phyloP scores from a whole-genome alignment of 1,284 basidiomycete species.

The Cryptococcus neoformans region DNA sequence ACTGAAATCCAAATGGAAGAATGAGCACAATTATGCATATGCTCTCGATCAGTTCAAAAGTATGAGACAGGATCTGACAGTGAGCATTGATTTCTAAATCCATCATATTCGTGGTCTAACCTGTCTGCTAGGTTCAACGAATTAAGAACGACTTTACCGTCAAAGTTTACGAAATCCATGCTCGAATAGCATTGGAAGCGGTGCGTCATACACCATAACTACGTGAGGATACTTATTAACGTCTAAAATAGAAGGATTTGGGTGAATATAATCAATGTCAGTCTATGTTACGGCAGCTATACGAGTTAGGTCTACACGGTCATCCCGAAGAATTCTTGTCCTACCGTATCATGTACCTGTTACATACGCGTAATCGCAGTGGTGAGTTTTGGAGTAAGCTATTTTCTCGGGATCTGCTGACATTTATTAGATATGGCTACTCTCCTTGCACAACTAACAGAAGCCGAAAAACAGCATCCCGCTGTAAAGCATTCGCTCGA shows the following conservation, averaged over 20 bases:
- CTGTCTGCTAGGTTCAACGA: slow-evolving; percentile 78
- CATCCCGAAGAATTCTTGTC: slow-evolving; percentile 93
- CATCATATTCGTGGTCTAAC: not conserved
- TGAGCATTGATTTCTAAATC: slow-evolving; percentile 51
- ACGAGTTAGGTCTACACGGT: slow-evolving; percentile 87
- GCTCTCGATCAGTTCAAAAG: slow-evolving; percentile 99
- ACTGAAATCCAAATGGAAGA: slow-evolving; percentile 84
- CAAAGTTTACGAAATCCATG: slow-evolving; percentile 97
- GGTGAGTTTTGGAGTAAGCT: slow-evolving; percentile 56
- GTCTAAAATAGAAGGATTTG: slow-evolving; percentile 71
- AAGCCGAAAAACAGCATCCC: slow-evolving; percentile 72
- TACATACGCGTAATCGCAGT: slow-evolving; percentile 90
- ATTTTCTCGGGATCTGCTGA: not conserved
- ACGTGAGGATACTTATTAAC: slow-evolving; percentile 11
- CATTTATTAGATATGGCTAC: slow-evolving; percentile 76
- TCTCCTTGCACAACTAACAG: slow-evolving; percentile 91
- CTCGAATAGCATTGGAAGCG: slow-evolving; percentile 91
- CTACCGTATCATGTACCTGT: slow-evolving; percentile 93
- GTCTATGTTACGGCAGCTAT: slow-evolving; percentile 81
- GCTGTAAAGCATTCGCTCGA: slow-evolving; percentile 84
- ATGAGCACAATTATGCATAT: slow-evolving; percentile 77
- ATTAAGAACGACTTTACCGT: slow-evolving; percentile 99
- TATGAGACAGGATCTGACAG: slow-evolving; percentile 94
- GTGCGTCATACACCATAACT: slow-evolving; percentile 51
- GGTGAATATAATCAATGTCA: slow-evolving; percentile 99